Conservation (phyloP, 2,329 filamentous ascomycete species). For the Fulvia fulva region DNA sequence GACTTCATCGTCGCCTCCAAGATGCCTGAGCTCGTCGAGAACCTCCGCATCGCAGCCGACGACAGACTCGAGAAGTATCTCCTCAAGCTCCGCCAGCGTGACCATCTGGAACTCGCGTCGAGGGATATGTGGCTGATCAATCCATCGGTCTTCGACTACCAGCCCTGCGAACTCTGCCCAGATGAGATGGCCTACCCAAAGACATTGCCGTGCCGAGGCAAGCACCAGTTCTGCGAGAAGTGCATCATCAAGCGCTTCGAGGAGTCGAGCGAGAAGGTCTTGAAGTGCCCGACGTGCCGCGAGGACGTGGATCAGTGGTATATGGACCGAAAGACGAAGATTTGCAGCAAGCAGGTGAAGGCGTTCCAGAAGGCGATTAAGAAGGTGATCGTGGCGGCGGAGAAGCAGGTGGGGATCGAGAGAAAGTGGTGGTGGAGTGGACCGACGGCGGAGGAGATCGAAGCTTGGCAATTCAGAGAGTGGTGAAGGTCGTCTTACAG, state of each 20-base stretch:
- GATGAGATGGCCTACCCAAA: neutral
- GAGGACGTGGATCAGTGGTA: neutral
- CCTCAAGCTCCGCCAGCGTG: neutral
- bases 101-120: neutral
- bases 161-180: neutral
- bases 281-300: neutral
- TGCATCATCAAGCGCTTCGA: neutral
- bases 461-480: too few species aligned
- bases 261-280: neutral
- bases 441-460: neutral
- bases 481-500: too few species aligned
- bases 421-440: neutral
- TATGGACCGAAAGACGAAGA: neutral
- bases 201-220: neutral
- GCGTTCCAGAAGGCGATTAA: neutral
- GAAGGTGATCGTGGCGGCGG: neutral
- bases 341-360: neutral
- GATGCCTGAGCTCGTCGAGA: neutral
- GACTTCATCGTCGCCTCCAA: neutral
- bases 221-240: neutral
- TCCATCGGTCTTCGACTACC: neutral
- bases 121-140: neutral
- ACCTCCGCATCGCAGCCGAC: neutral
- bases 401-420: neutral
- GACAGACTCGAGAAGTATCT: neutral